A percentile compares a stretch with the other conserved stretches of the same genome.
Evolutionary conservation across 176 grass and related monocot species (phyloP).

Genomic region (Themeda triandra): DNA sequence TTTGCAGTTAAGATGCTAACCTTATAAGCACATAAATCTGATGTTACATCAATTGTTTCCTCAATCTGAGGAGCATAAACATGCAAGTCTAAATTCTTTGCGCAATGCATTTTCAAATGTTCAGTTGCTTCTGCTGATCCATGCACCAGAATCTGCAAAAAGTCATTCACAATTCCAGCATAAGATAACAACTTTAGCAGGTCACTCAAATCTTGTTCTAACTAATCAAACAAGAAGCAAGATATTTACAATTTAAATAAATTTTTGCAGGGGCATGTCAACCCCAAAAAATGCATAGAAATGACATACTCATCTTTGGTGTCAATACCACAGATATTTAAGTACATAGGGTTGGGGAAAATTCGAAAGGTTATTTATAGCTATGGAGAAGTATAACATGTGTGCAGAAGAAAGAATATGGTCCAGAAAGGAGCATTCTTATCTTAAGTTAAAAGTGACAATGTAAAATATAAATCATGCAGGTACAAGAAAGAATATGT

Average conservation of each 20-base stretch:
- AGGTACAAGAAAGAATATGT: neutral
- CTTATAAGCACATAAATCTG: constrained; percentile 98
- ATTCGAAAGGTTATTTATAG: neutral
- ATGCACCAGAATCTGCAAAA: constrained; percentile 81
- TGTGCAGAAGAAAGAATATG: neutral
- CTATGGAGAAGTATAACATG: constrained; percentile 14
- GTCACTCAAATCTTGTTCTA: constrained; percentile 10
- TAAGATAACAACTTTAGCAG: constrained; percentile 2
- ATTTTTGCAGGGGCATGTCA: neutral
- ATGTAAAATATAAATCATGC: constrained; percentile 14
- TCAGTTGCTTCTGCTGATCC: constrained; percentile 92
- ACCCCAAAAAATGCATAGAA: constrained; percentile 20
- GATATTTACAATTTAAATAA: constrained; percentile 15
- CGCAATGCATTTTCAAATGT: constrained; percentile 92
- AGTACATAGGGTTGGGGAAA: neutral
- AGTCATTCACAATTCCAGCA: neutral
- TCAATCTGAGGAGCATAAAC: constrained; percentile 96
- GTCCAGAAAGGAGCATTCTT: neutral
- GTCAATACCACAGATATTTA: constrained; percentile 4
- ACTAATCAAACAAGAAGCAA: neutral
- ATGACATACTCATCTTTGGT: neutral
- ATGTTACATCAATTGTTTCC: constrained; percentile 97
- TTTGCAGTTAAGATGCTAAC: constrained; percentile 39
- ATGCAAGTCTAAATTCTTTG: constrained; percentile 76
- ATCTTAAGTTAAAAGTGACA: constrained; percentile 7